phyloP scores from a whole-genome alignment of 176 grass and related monocot species.

The Oryza longistaminata region DNA sequence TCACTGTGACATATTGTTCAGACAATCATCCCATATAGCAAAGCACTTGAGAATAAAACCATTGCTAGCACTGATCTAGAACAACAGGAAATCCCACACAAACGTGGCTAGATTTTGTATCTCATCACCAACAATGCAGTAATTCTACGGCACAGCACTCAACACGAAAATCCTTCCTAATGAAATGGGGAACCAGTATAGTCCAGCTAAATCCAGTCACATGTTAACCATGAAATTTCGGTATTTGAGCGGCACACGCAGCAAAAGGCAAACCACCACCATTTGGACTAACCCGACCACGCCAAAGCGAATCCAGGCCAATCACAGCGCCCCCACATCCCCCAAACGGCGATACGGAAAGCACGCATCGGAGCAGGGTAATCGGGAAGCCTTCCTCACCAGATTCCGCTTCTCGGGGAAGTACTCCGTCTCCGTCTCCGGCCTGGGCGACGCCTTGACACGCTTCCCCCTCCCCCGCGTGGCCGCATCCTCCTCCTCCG shows the following conservation, averaged over 20 bases:
- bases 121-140: background rate
- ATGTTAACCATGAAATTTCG: background rate
- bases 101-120: background rate
- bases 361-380: background rate
- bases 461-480: constrained; percentile 29
- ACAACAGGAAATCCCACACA: too few relatives aligned
- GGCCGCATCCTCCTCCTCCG: constrained; percentile 2
- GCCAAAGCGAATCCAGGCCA: too few relatives aligned
- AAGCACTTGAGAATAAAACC: background rate
- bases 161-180: background rate
- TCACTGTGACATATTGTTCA: background rate
- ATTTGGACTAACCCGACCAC: too few relatives aligned
- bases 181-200: background rate
- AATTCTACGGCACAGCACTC: background rate
- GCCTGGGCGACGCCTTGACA: constrained; percentile 37
- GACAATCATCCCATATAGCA: background rate
- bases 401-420: constrained; percentile 55
- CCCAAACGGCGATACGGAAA: background rate
- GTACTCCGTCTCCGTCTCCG: constrained; percentile 56
- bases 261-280: background rate
- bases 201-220: background rate
- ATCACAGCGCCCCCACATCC: too few relatives aligned
- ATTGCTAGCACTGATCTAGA: background rate
- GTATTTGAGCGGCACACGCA: background rate
- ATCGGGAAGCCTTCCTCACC: constrained; percentile 38